Conservation (phyloP, 768 basidiomycete species). For the Suillus paluster region DNA sequence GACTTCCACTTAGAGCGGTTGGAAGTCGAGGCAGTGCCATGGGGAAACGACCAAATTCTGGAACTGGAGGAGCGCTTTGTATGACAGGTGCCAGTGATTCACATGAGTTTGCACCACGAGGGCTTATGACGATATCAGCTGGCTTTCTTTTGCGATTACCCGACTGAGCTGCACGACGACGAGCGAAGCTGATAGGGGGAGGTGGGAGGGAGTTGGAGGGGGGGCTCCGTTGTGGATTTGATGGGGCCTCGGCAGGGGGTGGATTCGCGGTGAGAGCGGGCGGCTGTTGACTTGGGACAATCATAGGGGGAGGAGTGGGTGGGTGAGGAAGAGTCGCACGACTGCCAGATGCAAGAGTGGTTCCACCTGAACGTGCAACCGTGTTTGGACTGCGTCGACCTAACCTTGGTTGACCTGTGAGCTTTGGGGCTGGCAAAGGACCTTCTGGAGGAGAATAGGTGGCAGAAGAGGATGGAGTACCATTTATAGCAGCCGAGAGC, state of each 20-base stretch:
- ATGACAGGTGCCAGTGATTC: constrained; percentile 69
- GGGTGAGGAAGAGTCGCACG: constrained; percentile 29
- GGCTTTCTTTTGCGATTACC: constrained; percentile 72
- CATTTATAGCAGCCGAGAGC: constrained; percentile 31
- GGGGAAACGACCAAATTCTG: constrained; percentile 49
- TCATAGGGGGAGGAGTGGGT: constrained; percentile 29
- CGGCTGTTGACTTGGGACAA: constrained; percentile 28
- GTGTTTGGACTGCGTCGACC: constrained; percentile 46
- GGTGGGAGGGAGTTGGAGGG: constrained; percentile 55
- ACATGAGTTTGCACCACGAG: constrained; percentile 54
- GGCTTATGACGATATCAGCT: constrained; percentile 79
- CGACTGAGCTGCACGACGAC: constrained; percentile 68
- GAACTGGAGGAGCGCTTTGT: constrained; percentile 75
- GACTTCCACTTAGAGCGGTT: constrained; percentile 47
- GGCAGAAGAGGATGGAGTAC: constrained; percentile 28
- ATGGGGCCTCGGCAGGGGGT: constrained; percentile 28
- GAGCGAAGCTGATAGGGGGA: constrained; percentile 78
- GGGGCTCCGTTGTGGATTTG: constrained; percentile 19
- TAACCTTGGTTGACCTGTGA: constrained; percentile 25
- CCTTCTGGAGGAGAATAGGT: constrained; percentile 26
- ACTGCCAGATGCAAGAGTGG: constrained; percentile 26
- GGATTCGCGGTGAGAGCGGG: constrained; percentile 20
- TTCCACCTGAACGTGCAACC: constrained; percentile 30
- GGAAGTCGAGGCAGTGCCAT: constrained; percentile 75
- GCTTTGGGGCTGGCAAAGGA: constrained; percentile 34